Percentiles rank a stretch among this genome's conserved stretches.
Evolutionary conservation across 768 basidiomycete species (phyloP).

Genomic region (Suillus discolor): DNA sequence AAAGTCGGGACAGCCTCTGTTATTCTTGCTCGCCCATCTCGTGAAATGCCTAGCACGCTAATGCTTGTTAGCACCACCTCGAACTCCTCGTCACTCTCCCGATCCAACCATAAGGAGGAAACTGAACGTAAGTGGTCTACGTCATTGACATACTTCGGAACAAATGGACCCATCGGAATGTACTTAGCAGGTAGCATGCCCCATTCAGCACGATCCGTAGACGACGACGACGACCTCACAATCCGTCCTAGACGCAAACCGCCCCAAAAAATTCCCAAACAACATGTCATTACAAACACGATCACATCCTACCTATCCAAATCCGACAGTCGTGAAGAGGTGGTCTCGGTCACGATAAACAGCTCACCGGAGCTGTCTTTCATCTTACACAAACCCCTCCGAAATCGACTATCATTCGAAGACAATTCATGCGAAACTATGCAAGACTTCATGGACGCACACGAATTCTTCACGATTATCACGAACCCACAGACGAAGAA

Average conservation of each 20-base stretch:
- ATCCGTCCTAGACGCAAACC: neutral
- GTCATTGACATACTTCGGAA: neutral
- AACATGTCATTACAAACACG: neutral
- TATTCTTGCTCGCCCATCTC: neutral
- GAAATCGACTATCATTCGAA: neutral
- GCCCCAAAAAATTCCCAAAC: neutral
- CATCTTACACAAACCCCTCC: neutral
- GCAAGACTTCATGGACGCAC: neutral
- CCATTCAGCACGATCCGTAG: neutral
- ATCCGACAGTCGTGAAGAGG: neutral
- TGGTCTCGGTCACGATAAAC: neutral
- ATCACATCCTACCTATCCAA: slow-evolving; percentile 4
- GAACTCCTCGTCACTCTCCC: neutral
- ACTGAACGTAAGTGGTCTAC: neutral
- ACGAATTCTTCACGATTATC: neutral
- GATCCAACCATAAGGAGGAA: no score
- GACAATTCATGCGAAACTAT: neutral
- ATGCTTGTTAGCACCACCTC: neutral
- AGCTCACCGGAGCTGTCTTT: slow-evolving; percentile 1
- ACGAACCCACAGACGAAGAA: neutral
- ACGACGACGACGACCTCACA: slow-evolving; percentile 2
- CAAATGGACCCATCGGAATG: neutral
- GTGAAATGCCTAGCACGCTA: neutral
- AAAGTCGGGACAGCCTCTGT: neutral
- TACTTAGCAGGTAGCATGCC: neutral